These are phyloP conservation scores for Diplosphaera chodatii DNA, from an alignment of 139 green algal genomes.

Conservation along the genomic window DNA sequence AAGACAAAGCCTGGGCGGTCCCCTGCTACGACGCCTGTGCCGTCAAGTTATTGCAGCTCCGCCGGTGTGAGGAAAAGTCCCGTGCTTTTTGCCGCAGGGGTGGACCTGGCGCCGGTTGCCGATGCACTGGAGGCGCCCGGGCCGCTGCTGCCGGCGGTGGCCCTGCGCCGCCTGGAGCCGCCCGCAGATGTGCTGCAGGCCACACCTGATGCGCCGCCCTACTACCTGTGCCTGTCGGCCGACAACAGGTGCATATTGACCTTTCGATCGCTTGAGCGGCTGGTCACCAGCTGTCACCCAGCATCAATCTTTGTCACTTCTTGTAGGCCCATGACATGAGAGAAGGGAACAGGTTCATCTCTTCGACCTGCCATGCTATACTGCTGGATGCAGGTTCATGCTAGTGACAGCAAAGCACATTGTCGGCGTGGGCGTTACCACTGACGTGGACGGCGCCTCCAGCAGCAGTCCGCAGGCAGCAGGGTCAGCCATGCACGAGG, in stretches of 20 bases:
- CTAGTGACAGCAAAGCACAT: conserved; percentile 28
- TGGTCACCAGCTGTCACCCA: no score
- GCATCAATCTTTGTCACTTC: no score
- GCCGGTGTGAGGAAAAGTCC: no score
- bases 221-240: conserved; percentile 48
- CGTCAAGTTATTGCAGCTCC: no score
- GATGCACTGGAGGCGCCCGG: conserved; percentile 14
- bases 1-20: no score
- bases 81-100: no score
- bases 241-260: conserved; percentile 74
- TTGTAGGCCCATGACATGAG: no score
- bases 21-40: no score
- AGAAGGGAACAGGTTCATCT: no score
- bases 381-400: conserved; percentile 29
- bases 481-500: background rate
- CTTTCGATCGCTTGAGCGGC: no score
- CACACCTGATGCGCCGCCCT: background rate
- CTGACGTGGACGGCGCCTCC: background rate
- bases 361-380: no score
- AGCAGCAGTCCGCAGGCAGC: no score
- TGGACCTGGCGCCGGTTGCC: conserved; percentile 44
- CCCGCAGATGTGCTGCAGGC: background rate
- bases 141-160: conserved; percentile 39
- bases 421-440: conserved; percentile 8
- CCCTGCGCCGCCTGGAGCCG: conserved; percentile 21